Conservation (phyloP, 2,329 filamentous ascomycete genomes). For the Bipolaris cookei region DNA sequence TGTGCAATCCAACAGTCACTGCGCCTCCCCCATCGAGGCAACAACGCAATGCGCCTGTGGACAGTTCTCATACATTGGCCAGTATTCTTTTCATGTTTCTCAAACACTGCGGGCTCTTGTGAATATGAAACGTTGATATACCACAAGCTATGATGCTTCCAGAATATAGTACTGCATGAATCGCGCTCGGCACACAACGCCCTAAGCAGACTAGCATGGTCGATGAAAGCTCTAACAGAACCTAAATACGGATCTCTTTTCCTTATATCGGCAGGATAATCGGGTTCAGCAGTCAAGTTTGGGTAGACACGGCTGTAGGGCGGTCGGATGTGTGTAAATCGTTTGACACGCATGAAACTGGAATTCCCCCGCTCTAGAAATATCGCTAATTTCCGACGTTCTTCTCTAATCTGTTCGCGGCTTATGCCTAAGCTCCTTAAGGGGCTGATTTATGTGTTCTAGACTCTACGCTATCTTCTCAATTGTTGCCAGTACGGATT, state of each 20-base stretch:
- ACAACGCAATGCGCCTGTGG: not conserved
- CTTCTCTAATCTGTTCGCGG: not conserved
- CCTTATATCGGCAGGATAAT: not conserved
- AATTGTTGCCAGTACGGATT: not conserved
- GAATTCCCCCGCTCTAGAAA: not conserved
- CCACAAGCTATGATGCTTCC: not conserved
- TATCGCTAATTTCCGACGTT: not conserved
- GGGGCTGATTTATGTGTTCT: not conserved
- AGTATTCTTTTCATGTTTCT: not conserved
- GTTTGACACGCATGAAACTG: not conserved
- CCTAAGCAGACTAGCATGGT: not conserved
- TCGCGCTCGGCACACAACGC: not conserved
- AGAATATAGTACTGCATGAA: not conserved
- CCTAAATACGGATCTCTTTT: not conserved
- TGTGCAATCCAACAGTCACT: not conserved
- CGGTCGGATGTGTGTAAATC: not conserved
- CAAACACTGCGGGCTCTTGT: not conserved
- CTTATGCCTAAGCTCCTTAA: not conserved
- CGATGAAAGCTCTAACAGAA: not conserved
- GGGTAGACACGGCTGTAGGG: not conserved
- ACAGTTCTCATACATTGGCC: not conserved
- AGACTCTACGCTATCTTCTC: not conserved
- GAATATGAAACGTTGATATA: not conserved
- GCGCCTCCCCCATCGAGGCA: not conserved
- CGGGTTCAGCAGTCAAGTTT: not conserved